Evolutionary conservation across 2,329 filamentous ascomycete genomes (phyloP).

Genomic region (Biscogniauxia sp.): DNA sequence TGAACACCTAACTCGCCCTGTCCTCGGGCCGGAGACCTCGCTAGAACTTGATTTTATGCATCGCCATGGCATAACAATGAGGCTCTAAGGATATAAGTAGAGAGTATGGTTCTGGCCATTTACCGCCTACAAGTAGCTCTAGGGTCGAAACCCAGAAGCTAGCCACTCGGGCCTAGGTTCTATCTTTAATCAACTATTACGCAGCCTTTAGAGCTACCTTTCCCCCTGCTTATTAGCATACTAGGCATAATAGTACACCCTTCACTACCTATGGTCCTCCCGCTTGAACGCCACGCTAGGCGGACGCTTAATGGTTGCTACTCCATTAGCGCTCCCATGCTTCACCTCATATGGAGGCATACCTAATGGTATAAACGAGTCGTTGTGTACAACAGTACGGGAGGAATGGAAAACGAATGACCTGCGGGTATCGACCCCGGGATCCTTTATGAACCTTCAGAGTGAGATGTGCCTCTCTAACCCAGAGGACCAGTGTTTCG

Average conservation of each 20-base stretch:
- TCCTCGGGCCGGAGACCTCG: background rate
- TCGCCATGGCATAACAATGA: background rate
- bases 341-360: constrained; percentile 26
- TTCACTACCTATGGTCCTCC: constrained; percentile 9
- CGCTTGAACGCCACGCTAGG: constrained; percentile 22
- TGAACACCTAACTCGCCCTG: background rate
- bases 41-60: background rate
- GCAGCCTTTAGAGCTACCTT: background rate
- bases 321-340: constrained; percentile 30
- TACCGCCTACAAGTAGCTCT: background rate
- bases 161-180: background rate
- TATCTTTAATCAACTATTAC: background rate
- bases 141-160: background rate
- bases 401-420: constrained; percentile 22
- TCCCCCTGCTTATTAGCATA: background rate
- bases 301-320: constrained; percentile 18
- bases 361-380: constrained; percentile 14
- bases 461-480: constrained; percentile 28
- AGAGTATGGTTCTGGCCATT: background rate
- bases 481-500: constrained; percentile 26
- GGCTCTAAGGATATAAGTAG: background rate
- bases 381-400: constrained; percentile 22
- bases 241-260: background rate
- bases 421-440: constrained; percentile 24
- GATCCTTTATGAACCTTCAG: constrained; percentile 29